Evolutionary conservation across 2,329 filamentous ascomycete genomes (phyloP).

Genomic region (Exserohilum turcica): DNA sequence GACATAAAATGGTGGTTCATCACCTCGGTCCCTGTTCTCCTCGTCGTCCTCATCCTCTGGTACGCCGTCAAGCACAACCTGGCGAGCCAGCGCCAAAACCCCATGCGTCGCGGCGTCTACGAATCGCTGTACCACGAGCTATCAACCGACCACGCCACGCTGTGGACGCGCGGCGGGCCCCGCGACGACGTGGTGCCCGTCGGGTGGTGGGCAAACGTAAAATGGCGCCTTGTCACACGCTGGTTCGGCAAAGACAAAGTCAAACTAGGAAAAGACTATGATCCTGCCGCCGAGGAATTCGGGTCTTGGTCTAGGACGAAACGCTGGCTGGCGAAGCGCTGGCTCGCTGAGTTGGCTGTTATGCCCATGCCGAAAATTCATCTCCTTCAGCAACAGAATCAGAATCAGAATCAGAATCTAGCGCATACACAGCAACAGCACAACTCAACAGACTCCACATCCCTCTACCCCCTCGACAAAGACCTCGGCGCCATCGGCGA

Average conservation of each 20-base stretch:
- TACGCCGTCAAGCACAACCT: constrained; percentile 55
- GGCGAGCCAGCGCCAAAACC: constrained; percentile 50
- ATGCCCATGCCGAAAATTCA: constrained; percentile 14
- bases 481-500: constrained; percentile 41
- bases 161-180: constrained; percentile 58
- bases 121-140: constrained; percentile 57
- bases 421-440: background rate
- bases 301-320: constrained; percentile 49
- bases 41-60: constrained; percentile 54
- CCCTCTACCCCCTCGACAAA: constrained; percentile 8
- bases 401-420: too few species aligned
- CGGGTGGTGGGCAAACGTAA: constrained; percentile 47
- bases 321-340: constrained; percentile 47
- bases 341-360: constrained; percentile 47
- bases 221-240: constrained; percentile 54
- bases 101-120: constrained; percentile 57
- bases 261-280: constrained; percentile 40
- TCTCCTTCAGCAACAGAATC: background rate
- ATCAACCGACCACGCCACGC: constrained; percentile 50
- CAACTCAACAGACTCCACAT: background rate
- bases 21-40: constrained; percentile 52
- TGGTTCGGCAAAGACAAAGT: constrained; percentile 55
- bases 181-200: constrained; percentile 49
- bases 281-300: constrained; percentile 47
- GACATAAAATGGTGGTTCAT: constrained; percentile 52